Evolutionary conservation across 495 filamentous ascomycete genomes (phyloP), one percentile per base, ranked within the genome.

Genomic region (Durotheca rogersii): DNA sequence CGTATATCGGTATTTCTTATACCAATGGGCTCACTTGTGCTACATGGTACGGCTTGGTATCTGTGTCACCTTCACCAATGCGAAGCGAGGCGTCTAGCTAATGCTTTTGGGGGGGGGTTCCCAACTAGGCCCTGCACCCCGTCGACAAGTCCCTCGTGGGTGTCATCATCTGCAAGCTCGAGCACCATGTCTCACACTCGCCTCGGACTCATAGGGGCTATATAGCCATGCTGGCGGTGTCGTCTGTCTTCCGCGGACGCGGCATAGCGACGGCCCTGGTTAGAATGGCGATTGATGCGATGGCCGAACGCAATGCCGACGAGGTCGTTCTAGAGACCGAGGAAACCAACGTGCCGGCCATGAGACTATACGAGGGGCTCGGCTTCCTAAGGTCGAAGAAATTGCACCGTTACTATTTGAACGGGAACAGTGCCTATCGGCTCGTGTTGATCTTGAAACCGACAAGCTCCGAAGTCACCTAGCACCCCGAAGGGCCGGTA

Each of bases 291-390:
- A 93, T 99, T 53, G 89, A 96, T 65, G 86, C 86, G 25, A 97
- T 99, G 94, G 81, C 81, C 17, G 78, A 78, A 49, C 72, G 84
- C 40, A 75, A 88, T 63, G 94, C 94, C 35, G 91, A 97, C 62
- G 94, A 99, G 75, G 84, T 98, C 27, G 91, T 90, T 6, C 82
- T 99, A 31, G 94, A 99, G 75, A 99, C 94, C 2, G 94, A 99
- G 72, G 89, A 92, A 64, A 90, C 86, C 12, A 99, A 99, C 67
- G 83, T 84, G 2, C 88, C 90, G 4, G 90, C 90, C 5, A 92
- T 96, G 73, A 87, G 88, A 46, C 74, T 99, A 1, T 99, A 99
- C 70, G 94, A 97, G 64, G 75, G 90, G 1, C 73, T 99, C 4
- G 94, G 94, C 0, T 99, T 99, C 62, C 66, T 99, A 18, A 75